Evolutionary conservation across 2,329 filamentous ascomycete species (phyloP), one percentile per base, ranked within the genome.

Genomic region (Colletotrichum tofieldiae): DNA sequence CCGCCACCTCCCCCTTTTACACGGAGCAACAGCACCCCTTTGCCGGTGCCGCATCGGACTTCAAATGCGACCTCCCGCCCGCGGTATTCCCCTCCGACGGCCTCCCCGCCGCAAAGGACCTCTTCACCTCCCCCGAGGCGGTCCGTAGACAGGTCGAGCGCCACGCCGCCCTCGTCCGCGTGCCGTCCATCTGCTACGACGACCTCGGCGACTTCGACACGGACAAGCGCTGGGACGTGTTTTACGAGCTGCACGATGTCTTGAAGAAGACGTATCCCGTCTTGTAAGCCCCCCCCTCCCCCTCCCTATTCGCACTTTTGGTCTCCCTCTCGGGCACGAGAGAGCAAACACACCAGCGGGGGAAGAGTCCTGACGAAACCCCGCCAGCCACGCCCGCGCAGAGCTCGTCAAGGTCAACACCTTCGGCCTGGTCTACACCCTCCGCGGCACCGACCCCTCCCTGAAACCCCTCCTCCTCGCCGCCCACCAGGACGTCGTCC

Each of bases 371-470:
- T 55, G 16, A 55, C 32, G n/a, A 9, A 35, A 54, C 18, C 1
- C 0, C 0, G 29, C 14, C 67, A 86, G 84, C 9, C 83, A 86
- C 73, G 77, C 82, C 47, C 79, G 81, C 35, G 84, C 84, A 67
- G 78, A 77, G 43, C 75, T 88, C 11, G 88, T 90, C 70, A 89
- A 87, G 56, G 83, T 92, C 68, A 92, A 93, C 77, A 90, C 86
- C 0, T 87, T 91, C 51, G 91, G 90, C 16, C 82, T 92, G 2
- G 81, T 92, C 37, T 92, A 88, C 79, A 91, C 89, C 0, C 84
- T 91, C 72, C 77, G 86, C 6, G 90, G 90, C 23, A 84, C 82
- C 7, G 83, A 91, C 65, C 74, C 82, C 2, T 81, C 82, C 0
- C 84, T 91, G n/a, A 82, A 84, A 73, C 84, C 84, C 0, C 76